Percentiles rank a stretch among this genome's conserved stretches.
Conservation (phyloP, 2,329 filamentous ascomycete species). For the Claviceps cyperi region DNA sequence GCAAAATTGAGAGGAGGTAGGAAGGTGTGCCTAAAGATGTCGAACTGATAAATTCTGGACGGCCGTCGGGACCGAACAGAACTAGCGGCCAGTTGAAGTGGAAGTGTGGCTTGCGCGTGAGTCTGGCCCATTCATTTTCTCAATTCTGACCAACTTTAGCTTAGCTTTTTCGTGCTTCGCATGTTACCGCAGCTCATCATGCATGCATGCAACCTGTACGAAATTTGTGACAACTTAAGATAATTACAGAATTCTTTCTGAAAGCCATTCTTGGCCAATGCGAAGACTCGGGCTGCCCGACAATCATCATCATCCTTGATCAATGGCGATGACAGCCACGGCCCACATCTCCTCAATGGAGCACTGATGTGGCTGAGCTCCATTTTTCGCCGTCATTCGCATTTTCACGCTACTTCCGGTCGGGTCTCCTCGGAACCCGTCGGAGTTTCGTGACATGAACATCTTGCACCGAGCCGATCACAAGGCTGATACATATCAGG, state of each 20-base stretch:
- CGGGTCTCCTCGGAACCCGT: constrained; percentile 17
- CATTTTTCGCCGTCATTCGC: constrained; percentile 6
- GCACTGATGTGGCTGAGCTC: constrained; percentile 7
- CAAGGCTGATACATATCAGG: not conserved
- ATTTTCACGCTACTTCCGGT: constrained; percentile 5
- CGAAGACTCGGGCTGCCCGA: not conserved
- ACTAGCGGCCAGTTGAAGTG: not conserved
- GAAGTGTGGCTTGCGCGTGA: constrained; percentile 4
- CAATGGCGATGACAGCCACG: too few relatives aligned
- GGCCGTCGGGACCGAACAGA: constrained; percentile 7
- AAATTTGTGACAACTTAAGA: too few relatives aligned
- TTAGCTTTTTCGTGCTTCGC: not conserved
- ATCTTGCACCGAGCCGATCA: not conserved
- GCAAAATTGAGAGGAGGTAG: constrained; percentile 7
- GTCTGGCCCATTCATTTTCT: too few relatives aligned
- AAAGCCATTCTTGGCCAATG: not conserved
- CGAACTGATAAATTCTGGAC: constrained; percentile 8
- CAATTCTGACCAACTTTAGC: not conserved
- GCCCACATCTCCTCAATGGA: constrained; percentile 2
- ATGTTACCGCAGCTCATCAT: not conserved
- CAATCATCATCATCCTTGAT: too few relatives aligned
- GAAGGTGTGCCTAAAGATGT: constrained; percentile 1
- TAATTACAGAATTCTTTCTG: too few relatives aligned
- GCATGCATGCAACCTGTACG: too few relatives aligned
- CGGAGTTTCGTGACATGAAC: constrained; percentile 11